A percentile compares a stretch with the other conserved stretches of the same genome.
phyloP scores from a whole-genome alignment of 2,329 filamentous ascomycete genomes.

The Dothistroma pini region DNA sequence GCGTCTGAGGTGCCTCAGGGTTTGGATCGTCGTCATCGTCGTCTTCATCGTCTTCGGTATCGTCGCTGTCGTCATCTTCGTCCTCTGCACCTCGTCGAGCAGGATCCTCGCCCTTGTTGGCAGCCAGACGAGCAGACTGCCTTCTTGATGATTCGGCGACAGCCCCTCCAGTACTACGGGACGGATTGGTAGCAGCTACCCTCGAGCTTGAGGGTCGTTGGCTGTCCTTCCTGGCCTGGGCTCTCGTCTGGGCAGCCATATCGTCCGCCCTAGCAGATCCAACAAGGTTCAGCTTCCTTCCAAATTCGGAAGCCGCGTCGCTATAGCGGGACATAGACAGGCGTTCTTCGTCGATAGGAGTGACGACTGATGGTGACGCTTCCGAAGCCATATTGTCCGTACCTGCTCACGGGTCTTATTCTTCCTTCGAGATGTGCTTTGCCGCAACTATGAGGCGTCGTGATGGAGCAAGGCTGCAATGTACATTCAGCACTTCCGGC shows the following conservation, averaged over 20 bases:
- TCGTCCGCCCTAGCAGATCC: conserved; percentile 7
- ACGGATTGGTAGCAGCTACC: not conserved
- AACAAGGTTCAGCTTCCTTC: conserved; percentile 11
- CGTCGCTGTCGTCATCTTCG: conserved; percentile 10
- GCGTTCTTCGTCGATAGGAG: conserved; percentile 9
- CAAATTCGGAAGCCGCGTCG: conserved; percentile 20
- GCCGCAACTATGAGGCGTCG: conserved; percentile 3
- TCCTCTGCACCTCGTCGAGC: not conserved
- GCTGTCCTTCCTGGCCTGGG: conserved; percentile 13
- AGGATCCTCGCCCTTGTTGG: not conserved
- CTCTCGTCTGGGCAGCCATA: conserved; percentile 19
- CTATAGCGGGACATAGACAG: conserved; percentile 18
- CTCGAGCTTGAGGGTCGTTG: not conserved
- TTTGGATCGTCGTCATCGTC: conserved; percentile 3
- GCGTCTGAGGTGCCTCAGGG: not conserved
- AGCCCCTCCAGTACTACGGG: not conserved
- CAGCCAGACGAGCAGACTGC: not conserved
- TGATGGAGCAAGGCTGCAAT: not conserved
- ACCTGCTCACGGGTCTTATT: not conserved
- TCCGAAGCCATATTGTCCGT: conserved; percentile 1
- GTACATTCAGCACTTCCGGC: not conserved
- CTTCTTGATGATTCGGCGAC: not conserved
- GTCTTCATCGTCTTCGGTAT: conserved; percentile 12
- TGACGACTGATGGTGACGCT: conserved; percentile 9
- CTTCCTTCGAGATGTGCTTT: conserved; percentile 3